A percentile compares a stretch with the other conserved stretches of the same genome.
These are phyloP conservation scores for Talaromyces proteolyticus DNA, from an alignment of 495 filamentous ascomycete species.

Conservation along the genomic window DNA sequence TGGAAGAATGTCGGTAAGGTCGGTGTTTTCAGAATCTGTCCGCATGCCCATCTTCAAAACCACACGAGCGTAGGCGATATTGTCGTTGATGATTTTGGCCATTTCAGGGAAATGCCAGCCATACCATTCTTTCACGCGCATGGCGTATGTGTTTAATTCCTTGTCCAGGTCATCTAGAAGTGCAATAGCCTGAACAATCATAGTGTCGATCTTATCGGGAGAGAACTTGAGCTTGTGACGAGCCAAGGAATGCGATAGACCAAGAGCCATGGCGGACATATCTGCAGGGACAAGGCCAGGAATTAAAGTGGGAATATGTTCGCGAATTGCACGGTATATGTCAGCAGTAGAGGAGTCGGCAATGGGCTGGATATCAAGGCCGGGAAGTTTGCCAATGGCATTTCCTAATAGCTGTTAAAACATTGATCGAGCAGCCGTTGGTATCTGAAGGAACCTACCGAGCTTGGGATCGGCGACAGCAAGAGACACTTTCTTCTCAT, in stretches of 20 bases:
- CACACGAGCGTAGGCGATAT: constrained; percentile 85
- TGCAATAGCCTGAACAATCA: constrained; percentile 96
- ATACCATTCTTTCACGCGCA: constrained; percentile 99
- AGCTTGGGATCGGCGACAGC: constrained; percentile 95
- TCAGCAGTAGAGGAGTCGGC: constrained; percentile 84
- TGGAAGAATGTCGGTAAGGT: constrained; percentile 88
- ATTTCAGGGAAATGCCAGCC: constrained; percentile 99
- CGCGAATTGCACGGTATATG: constrained; percentile 87
- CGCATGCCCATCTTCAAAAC: constrained; percentile 87
- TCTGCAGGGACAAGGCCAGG: constrained; percentile 81
- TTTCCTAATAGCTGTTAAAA: constrained; percentile 41
- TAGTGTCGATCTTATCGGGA: constrained; percentile 97
- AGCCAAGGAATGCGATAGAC: constrained; percentile 95
- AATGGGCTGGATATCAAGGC: constrained; percentile 75
- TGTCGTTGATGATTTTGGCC: constrained; percentile 95
- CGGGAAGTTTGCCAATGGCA: constrained; percentile 88
- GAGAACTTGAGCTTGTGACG: constrained; percentile 98
- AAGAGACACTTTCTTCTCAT: constrained; percentile 94
- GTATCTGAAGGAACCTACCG: constrained; percentile 39
- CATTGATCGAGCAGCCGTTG: neutral
- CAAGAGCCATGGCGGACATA: constrained; percentile 86
- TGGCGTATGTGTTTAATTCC: constrained; percentile 96
- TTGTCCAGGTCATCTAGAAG: constrained; percentile 96
- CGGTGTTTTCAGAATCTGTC: constrained; percentile 61
- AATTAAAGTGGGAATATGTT: constrained; percentile 83